Evolutionary conservation across 352 stramenopile genomes (phyloP).

Genomic region (Phytophthora nicotianae): DNA sequence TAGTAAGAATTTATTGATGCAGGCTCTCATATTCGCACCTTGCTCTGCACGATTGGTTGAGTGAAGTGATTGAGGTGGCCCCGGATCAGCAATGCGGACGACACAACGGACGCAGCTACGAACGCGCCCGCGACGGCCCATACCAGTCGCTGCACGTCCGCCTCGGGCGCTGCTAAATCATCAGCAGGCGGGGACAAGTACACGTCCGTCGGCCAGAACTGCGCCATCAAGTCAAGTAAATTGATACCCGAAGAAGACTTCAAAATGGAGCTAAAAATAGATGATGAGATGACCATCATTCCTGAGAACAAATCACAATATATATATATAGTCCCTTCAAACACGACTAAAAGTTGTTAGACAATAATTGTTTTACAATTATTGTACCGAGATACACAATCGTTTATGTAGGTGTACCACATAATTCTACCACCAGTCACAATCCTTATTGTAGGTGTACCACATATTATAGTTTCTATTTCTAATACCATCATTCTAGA

Average conservation of each 20-base stretch:
- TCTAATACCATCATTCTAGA: conserved; percentile 16
- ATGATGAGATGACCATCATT: not conserved
- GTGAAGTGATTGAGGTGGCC: conserved; percentile 92
- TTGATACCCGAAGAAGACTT: conserved; percentile 4
- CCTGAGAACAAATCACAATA: no score
- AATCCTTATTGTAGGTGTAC: not conserved
- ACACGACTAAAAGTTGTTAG: no score
- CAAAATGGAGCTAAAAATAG: conserved; percentile 17
- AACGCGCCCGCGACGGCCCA: conserved; percentile 92
- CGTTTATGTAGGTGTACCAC: no score
- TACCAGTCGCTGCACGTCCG: conserved; percentile 67
- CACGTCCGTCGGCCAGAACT: conserved; percentile 27
- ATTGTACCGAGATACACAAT: no score
- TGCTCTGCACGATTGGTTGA: conserved; percentile 94
- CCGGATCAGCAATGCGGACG: conserved; percentile 92
- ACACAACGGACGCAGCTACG: conserved; percentile 85
- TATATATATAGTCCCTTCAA: no score
- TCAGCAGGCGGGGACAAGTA: conserved; percentile 23
- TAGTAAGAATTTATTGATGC: conserved; percentile 6
- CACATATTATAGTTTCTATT: no score
- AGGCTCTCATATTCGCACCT: conserved; percentile 62
- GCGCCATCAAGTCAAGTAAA: conserved; percentile 18
- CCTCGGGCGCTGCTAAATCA: conserved; percentile 49
- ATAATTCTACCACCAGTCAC: no score
- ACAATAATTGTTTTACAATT: no score